These are phyloP conservation scores for Amphibolis antarctica DNA, from an alignment of 106 monocot genomes.

Conservation along the genomic window DNA sequence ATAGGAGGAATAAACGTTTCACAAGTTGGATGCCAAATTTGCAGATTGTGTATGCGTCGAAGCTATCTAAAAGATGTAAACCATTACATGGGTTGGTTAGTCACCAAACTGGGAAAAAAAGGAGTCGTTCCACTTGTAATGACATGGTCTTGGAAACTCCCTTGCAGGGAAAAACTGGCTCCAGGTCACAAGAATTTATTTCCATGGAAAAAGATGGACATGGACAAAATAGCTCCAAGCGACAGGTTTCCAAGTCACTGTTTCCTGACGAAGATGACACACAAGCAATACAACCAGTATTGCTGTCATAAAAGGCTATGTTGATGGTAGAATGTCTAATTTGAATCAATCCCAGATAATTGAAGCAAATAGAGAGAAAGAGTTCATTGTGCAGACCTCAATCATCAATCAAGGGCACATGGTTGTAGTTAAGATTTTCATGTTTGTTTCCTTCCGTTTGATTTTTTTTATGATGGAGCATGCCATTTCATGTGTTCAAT, in stretches of 20 bases:
- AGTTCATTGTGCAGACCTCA: too few relatives aligned
- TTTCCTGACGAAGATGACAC: conserved; percentile 5
- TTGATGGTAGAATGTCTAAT: too few relatives aligned
- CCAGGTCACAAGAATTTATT: background rate
- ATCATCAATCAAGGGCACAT: too few relatives aligned
- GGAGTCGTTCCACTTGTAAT: conserved; percentile 9
- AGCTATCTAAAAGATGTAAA: conserved; percentile 27
- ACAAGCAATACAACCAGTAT: too few relatives aligned
- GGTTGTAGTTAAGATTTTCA: too few relatives aligned
- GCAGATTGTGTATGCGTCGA: conserved; percentile 70
- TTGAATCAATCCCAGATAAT: too few relatives aligned
- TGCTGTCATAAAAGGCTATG: too few relatives aligned
- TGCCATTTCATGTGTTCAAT: too few relatives aligned
- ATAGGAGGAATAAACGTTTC: conserved; percentile 50
- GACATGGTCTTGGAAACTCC: conserved; percentile 84
- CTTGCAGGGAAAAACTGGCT: conserved; percentile 13
- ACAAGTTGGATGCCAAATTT: conserved; percentile 68
- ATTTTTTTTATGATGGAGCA: too few relatives aligned
- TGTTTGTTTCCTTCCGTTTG: too few relatives aligned
- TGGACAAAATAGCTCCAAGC: background rate
- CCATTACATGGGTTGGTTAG: background rate
- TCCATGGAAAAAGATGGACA: background rate
- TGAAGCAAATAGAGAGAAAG: too few relatives aligned
- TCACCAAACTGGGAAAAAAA: conserved; percentile 24
- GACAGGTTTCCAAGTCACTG: background rate